A percentile compares a stretch with the other conserved stretches of the same genome.
Evolutionary conservation across 305 asterid species (phyloP).

Genomic region (Rubia peregrina): DNA sequence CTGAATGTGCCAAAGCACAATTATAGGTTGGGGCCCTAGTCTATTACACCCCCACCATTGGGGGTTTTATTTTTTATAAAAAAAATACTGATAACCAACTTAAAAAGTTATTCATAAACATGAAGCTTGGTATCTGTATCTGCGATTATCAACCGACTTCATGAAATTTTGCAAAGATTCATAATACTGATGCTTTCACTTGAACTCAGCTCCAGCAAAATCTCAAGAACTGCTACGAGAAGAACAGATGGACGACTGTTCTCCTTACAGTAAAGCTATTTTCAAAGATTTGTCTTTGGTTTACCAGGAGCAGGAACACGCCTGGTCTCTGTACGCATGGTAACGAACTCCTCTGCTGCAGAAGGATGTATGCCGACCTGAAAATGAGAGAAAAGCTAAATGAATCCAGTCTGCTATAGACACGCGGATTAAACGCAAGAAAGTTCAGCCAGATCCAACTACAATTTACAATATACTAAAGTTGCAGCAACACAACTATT

Average conservation of each 20-base stretch:
- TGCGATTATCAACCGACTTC: background rate
- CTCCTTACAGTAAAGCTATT: background rate
- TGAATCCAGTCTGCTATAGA: background rate
- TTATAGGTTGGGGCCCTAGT: no score
- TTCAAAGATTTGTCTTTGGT: constrained; percentile 57
- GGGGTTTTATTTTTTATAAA: no score
- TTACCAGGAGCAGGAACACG: constrained; percentile 48
- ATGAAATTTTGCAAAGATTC: background rate
- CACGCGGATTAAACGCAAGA: background rate
- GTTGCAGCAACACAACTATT: background rate
- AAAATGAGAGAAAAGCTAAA: background rate
- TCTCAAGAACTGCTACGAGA: background rate
- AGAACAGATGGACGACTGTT: background rate
- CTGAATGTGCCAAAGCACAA: no score
- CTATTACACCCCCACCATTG: no score
- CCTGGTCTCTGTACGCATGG: constrained; percentile 76
- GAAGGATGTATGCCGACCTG: constrained; percentile 99
- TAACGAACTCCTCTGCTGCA: constrained; percentile 95
- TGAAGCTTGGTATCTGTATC: background rate
- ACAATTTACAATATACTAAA: background rate
- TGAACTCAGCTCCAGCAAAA: background rate
- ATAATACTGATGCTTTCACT: background rate
- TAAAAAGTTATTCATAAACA: background rate
- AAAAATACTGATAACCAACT: background rate
- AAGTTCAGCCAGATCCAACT: background rate